These are phyloP conservation scores for Podospora pseudoanserina DNA, from an alignment of 495 filamentous ascomycete genomes.

Conservation along the genomic window DNA sequence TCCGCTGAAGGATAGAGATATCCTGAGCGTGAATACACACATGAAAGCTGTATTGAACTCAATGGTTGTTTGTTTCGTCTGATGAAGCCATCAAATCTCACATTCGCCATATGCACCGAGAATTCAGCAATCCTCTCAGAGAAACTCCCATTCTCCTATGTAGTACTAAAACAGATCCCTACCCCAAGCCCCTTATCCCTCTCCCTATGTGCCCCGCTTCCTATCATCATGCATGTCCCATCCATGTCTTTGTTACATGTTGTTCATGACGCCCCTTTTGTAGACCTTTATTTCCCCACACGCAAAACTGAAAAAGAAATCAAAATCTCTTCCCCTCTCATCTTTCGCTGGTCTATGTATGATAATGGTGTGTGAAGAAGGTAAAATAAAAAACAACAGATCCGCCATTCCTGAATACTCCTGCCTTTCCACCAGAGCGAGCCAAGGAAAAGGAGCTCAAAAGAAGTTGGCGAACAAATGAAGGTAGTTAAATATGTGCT, in stretches of 20 bases:
- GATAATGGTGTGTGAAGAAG: neutral
- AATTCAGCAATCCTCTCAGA: no score
- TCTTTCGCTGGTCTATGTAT: slow-evolving; percentile 5
- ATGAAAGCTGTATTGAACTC: no score
- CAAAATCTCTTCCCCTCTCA: neutral
- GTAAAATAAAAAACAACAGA: neutral
- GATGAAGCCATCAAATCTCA: no score
- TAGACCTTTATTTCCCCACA: neutral
- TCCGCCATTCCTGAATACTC: neutral
- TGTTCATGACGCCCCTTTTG: slow-evolving; percentile 2
- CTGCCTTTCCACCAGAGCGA: neutral
- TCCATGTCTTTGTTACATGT: slow-evolving; percentile 1
- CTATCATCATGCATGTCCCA: slow-evolving; percentile 1
- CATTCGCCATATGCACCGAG: no score
- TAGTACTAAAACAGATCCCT: neutral
- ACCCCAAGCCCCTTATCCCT: neutral
- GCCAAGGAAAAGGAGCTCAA: neutral
- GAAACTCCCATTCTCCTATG: neutral
- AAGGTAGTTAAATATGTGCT: slow-evolving; percentile 6
- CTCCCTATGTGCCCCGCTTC: neutral
- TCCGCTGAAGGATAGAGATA: no score
- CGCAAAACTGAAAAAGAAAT: neutral
- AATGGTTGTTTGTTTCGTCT: no score
- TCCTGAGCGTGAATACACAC: no score
- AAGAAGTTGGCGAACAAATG: neutral